Conservation (phyloP, 257 asterid genomes). For the Solanum chilense region DNA sequence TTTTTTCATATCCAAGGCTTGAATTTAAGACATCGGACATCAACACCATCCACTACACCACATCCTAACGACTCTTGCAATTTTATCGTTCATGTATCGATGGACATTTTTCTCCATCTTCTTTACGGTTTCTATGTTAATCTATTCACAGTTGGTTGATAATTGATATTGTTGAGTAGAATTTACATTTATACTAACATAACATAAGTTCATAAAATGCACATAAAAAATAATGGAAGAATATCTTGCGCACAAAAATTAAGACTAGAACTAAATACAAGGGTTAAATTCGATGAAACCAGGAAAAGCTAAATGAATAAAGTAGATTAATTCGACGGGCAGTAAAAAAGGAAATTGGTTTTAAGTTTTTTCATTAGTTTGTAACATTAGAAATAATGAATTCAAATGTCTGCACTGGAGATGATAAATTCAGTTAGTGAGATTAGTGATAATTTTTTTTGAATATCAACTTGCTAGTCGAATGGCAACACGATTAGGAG, state of each 20-base stretch:
- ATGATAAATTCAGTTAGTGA: neutral
- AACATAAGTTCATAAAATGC: neutral
- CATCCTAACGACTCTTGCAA: neutral
- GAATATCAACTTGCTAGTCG: neutral
- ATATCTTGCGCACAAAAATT: neutral
- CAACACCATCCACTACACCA: too few species aligned
- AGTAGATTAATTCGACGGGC: neutral
- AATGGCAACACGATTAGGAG: neutral
- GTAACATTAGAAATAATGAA: neutral
- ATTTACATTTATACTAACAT: neutral
- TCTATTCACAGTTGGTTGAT: neutral
- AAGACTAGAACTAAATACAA: neutral
- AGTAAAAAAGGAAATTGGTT: neutral
- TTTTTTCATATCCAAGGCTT: accelerated
- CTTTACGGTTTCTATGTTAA: neutral
- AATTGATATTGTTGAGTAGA: neutral
- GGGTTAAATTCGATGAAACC: neutral
- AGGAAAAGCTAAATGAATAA: neutral
- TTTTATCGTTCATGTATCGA: neutral
- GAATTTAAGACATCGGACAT: too few species aligned
- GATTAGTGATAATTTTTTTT: neutral
- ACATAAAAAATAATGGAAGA: neutral
- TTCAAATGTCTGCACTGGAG: neutral
- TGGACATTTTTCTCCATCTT: neutral
- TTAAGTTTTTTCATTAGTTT: neutral